Evolutionary conservation across 257 asterid species (phyloP), one percentile per base, ranked within the genome.

Genomic region (Thymus mandschuricus): DNA sequence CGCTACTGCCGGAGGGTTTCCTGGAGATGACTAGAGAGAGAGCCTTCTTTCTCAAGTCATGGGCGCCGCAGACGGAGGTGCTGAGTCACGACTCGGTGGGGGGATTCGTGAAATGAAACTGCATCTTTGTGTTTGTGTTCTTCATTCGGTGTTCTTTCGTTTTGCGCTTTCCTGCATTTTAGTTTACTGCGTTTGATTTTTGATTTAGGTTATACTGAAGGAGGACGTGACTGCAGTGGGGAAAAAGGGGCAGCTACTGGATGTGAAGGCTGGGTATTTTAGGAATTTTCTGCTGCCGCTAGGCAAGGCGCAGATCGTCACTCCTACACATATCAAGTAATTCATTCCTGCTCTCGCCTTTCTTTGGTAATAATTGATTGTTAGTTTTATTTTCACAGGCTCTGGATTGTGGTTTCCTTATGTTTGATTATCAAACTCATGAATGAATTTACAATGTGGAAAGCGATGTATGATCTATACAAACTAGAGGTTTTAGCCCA

Each of bases 221-320:
- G 97, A 94, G 79, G 96, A 94, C 80, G 94, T 94, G 71, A 8
- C 80, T 13, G 75, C 80, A 10, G 79, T 95, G 88, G 98, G 99
- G 68, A 87, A 88, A 80, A 89, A 92, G 70, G 99, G 99, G 29
- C 86, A 92, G 79, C 86, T 95, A 62, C 31, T 83, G 81, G 93
- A 87, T 52, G 98, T 95, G 76, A 95, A 78, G 82, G 96, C 99
- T 78, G 99, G 98, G 44, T 95, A 66, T 80, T 82, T 70, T 45
- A 86, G 99, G 83, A 95, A 95, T 72, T 95, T 74, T 76, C 78
- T 95, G 81, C 78, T 74, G 43, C 98, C 96, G 1, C 27, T 74
- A 86, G 98, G 99, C 51, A 86, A 78, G 70, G 98, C 98, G 40
- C 86, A 78, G 82, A 87, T 95, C 64, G 96, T 89, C 65, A 95